Conservation (phyloP, 2,329 filamentous ascomycete species). For the Apiospora malaysiana region DNA sequence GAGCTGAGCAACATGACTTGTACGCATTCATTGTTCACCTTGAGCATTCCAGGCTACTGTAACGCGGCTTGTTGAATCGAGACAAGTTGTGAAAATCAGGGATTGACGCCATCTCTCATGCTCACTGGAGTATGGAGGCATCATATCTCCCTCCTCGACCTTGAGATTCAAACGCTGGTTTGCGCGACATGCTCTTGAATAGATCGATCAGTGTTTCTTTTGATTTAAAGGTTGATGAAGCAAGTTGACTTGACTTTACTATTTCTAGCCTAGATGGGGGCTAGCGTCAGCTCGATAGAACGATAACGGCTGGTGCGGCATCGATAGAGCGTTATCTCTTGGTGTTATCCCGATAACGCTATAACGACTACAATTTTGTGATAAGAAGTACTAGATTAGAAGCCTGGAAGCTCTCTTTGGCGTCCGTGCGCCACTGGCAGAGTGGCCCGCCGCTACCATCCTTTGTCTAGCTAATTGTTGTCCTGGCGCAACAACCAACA, state of each 20-base stretch:
- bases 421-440: background rate
- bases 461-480: too few relatives aligned
- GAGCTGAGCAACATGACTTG: background rate
- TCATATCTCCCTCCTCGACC: background rate
- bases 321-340: background rate
- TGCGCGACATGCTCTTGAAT: background rate
- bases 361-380: background rate
- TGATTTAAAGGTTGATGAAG: background rate
- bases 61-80: background rate
- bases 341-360: background rate
- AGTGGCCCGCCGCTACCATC: background rate
- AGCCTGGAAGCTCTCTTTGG: too few relatives aligned
- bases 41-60: slow-evolving; percentile 6
- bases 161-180: background rate
- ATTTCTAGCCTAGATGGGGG: background rate
- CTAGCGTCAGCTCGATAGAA: background rate
- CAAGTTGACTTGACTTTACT: background rate
- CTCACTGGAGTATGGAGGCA: background rate
- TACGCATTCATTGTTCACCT: background rate
- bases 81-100: background rate
- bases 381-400: too few relatives aligned
- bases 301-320: background rate
- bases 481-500: background rate
- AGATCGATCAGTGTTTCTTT: background rate
- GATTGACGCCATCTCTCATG: background rate